These are phyloP conservation scores for Agrocybe pediades DNA, from an alignment of 768 basidiomycete species.

Conservation along the genomic window DNA sequence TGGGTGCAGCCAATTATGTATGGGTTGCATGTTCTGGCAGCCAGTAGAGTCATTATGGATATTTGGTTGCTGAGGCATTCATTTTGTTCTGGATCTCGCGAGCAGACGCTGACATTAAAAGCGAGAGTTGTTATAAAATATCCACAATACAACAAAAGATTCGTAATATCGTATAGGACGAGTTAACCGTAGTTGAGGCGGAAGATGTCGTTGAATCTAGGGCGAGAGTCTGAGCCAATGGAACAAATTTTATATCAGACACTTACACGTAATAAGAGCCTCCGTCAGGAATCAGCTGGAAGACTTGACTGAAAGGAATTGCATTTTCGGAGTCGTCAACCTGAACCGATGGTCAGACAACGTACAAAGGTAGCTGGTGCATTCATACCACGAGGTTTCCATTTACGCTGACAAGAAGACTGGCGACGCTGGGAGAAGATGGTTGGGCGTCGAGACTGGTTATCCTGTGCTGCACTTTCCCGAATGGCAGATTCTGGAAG, in stretches of 20 bases:
- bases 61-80: no score
- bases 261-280: slow-evolving; percentile 84
- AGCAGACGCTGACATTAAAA: no score
- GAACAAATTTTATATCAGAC: background rate
- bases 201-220: slow-evolving; percentile 88
- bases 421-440: slow-evolving; percentile 56
- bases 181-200: slow-evolving; percentile 73
- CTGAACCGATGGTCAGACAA: slow-evolving; percentile 40
- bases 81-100: no score
- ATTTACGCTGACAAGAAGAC: slow-evolving; percentile 84
- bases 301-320: slow-evolving; percentile 90
- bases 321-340: slow-evolving; percentile 81
- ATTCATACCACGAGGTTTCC: slow-evolving; percentile 67
- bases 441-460: slow-evolving; percentile 89
- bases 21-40: no score
- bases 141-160: slow-evolving; percentile 19
- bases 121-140: slow-evolving; percentile 19
- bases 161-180: slow-evolving; percentile 3
- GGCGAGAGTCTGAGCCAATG: background rate
- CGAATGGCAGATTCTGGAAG: slow-evolving; percentile 77
- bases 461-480: slow-evolving; percentile 77
- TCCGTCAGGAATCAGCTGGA: slow-evolving; percentile 85
- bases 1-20: no score
- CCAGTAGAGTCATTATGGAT: no score
- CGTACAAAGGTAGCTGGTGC: background rate